Percentiles rank a stretch among this genome's conserved stretches.
These are phyloP conservation scores for Cercospora sp. DNA, from an alignment of 2,329 filamentous ascomycete genomes.

Conservation along the genomic window DNA sequence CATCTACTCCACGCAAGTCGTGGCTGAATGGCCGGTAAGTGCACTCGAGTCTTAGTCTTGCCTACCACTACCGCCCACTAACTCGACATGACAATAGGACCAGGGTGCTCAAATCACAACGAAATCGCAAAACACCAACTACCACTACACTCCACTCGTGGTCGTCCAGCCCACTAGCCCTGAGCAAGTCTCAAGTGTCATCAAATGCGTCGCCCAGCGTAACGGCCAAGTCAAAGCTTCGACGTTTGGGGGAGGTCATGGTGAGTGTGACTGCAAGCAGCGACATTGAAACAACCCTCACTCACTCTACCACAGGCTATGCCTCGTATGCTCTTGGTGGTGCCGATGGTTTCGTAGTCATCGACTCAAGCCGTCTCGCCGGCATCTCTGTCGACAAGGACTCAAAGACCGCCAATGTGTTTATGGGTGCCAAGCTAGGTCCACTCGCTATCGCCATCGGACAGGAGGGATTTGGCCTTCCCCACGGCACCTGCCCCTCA, in stretches of 20 bases:
- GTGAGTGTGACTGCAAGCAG: neutral
- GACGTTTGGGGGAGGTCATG: constrained; percentile 26
- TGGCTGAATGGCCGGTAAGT: neutral
- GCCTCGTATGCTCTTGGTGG: constrained; percentile 26
- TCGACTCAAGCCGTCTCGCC: constrained; percentile 14
- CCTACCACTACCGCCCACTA: neutral
- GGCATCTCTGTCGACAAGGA: constrained; percentile 15
- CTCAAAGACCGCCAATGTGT: constrained; percentile 14
- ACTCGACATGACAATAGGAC: neutral
- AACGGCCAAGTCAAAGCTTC: constrained; percentile 18
- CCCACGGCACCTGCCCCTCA: constrained; percentile 24
- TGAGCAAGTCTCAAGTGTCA: constrained; percentile 14
- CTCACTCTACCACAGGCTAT: constrained; percentile 14
- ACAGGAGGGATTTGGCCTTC: constrained; percentile 17
- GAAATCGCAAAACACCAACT: constrained; percentile 25
- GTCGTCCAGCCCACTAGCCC: constrained; percentile 20
- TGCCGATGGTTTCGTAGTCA: constrained; percentile 24
- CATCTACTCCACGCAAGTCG: neutral
- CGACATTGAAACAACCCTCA: neutral
- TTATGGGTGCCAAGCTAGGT: constrained; percentile 17
- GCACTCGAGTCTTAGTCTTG: neutral
- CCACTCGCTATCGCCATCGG: constrained; percentile 19
- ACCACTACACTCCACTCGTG: constrained; percentile 20
- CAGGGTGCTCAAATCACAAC: constrained; percentile 12
- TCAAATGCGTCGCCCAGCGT: constrained; percentile 15